These are phyloP conservation scores for Psilocybe subaeruginosa DNA, from an alignment of 768 basidiomycete genomes.

Conservation along the genomic window DNA sequence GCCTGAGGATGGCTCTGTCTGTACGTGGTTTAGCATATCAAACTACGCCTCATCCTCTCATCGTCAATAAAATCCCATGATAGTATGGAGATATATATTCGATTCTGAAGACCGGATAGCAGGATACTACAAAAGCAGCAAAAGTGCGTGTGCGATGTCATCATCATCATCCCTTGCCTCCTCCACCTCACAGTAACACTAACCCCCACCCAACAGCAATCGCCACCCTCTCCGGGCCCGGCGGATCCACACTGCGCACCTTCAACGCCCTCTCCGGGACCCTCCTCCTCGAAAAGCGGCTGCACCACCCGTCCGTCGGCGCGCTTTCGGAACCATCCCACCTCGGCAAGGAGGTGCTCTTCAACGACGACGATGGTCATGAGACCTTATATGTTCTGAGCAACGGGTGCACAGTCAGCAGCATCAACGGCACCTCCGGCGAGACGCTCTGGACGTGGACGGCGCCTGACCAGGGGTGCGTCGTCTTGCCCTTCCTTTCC, in stretches of 20 bases:
- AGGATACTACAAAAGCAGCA: conserved; percentile 58
- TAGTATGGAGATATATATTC: conserved; percentile 84
- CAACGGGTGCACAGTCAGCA: conserved; percentile 61
- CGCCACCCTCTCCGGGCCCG: conserved; percentile 75
- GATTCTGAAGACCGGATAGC: conserved; percentile 70
- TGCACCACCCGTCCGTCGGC: conserved; percentile 51
- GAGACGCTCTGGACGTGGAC: conserved; percentile 71
- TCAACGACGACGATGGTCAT: conserved; percentile 10
- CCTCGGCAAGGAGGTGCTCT: conserved; percentile 57
- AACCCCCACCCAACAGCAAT: conserved; percentile 51
- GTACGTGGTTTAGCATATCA: conserved; percentile 42
- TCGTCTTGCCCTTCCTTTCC: conserved; percentile 8
- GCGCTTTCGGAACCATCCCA: conserved; percentile 53
- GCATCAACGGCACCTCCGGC: conserved; percentile 54
- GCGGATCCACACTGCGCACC: conserved; percentile 67
- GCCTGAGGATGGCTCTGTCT: conserved; percentile 67
- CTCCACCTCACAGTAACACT: not conserved
- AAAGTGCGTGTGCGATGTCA: conserved; percentile 43
- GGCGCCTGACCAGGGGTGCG: conserved; percentile 69
- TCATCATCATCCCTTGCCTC: not conserved
- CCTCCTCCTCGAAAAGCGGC: conserved; percentile 63
- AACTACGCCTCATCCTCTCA: not conserved
- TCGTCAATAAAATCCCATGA: not conserved
- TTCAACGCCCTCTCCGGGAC: conserved; percentile 69
- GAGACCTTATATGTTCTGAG: conserved; percentile 51